Conservation (phyloP, 2,329 filamentous ascomycete species). For the Nectriaceae sp. region DNA sequence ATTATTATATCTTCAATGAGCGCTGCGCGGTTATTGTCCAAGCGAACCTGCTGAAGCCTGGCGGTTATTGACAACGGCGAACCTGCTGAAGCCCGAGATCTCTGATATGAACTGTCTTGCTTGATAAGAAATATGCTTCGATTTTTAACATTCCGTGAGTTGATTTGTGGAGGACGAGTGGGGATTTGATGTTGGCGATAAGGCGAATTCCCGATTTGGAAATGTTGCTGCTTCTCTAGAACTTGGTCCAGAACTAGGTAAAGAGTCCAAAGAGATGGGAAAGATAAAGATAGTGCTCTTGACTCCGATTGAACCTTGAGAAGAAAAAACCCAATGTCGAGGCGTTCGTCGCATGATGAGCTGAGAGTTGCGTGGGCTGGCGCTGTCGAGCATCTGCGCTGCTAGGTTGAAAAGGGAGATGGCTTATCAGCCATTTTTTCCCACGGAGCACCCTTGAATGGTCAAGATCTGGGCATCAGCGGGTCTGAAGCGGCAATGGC, state of each 20-base stretch:
- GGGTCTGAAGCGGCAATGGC: slow-evolving; percentile 11
- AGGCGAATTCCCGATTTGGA: not conserved
- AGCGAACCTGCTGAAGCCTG: not conserved
- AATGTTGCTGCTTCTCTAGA: not conserved
- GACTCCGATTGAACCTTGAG: not conserved
- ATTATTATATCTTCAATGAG: not conserved
- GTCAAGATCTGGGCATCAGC: slow-evolving; percentile 19
- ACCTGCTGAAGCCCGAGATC: not conserved
- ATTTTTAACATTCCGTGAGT: not conserved
- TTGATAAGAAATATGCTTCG: not conserved
- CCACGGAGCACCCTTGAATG: slow-evolving; percentile 17
- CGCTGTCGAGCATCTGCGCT: slow-evolving; percentile 3
- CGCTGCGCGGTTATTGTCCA: too few species aligned
- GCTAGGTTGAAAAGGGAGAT: slow-evolving; percentile 22
- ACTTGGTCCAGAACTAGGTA: slow-evolving; percentile 3
- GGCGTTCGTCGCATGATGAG: not conserved
- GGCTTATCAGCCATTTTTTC: slow-evolving; percentile 29
- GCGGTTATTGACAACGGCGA: not conserved
- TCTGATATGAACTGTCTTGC: not conserved
- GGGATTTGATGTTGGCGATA: not conserved
- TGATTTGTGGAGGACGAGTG: not conserved
- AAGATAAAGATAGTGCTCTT: not conserved
- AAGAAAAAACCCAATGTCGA: not conserved
- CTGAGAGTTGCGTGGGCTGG: not conserved
- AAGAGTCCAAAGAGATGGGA: not conserved